These are phyloP conservation scores for Scheffersomyces titani DNA, from an alignment of 1,139 yeast genomes.

Conservation along the genomic window DNA sequence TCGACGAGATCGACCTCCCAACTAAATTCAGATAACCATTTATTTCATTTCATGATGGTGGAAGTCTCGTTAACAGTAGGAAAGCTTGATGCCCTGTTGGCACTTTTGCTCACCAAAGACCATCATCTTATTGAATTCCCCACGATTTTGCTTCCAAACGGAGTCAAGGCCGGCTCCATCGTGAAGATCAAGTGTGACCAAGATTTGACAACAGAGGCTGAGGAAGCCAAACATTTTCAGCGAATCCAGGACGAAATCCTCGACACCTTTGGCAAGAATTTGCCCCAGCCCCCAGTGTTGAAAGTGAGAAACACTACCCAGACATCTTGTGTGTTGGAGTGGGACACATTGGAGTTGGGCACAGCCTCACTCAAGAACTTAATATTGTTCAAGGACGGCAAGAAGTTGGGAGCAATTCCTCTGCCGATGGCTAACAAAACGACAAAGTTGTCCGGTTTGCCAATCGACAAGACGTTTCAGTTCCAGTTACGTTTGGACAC, in stretches of 20 bases:
- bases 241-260: constrained; percentile 74
- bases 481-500: constrained; percentile 84
- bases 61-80: constrained; percentile 94
- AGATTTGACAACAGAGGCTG: constrained; percentile 66
- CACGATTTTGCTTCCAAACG: constrained; percentile 85
- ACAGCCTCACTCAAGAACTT: constrained; percentile 79
- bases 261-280: constrained; percentile 67
- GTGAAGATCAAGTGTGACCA: constrained; percentile 84
- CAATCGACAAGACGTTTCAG: constrained; percentile 78
- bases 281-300: constrained; percentile 75
- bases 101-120: constrained; percentile 84
- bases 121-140: constrained; percentile 97
- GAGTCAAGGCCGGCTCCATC: constrained; percentile 92
- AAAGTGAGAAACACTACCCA: constrained; percentile 81
- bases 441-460: constrained; percentile 87
- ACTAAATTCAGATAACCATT: neutral
- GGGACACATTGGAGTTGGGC: constrained; percentile 87
- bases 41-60: constrained; percentile 48
- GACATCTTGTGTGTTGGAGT: constrained; percentile 90
- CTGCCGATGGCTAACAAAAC: constrained; percentile 78
- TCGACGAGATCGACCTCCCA: neutral
- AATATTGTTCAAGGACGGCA: constrained; percentile 75
- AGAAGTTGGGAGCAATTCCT: constrained; percentile 82
- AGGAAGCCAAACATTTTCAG: constrained; percentile 60
- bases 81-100: constrained; percentile 91